A percentile compares a stretch with the other conserved stretches of the same genome.
These are phyloP conservation scores for Eremochloa ophiuroides DNA, from an alignment of 176 grass and related monocot genomes.

Conservation along the genomic window DNA sequence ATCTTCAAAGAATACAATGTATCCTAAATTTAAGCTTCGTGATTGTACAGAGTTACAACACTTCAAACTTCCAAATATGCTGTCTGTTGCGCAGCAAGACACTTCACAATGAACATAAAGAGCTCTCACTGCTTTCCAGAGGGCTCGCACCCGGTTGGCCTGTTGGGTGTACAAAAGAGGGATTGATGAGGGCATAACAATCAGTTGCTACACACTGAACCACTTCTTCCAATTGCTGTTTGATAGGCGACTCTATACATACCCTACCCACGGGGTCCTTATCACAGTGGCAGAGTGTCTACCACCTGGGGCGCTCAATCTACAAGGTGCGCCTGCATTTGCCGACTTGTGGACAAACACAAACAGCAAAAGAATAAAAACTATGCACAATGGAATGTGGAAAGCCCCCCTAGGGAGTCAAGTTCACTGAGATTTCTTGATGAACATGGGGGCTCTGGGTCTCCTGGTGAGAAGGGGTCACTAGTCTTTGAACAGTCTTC, in stretches of 20 bases:
- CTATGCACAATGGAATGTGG: slow-evolving; percentile 17
- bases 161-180: slow-evolving; percentile 15
- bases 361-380: slow-evolving; percentile 28
- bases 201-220: slow-evolving; percentile 1
- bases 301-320: slow-evolving; percentile 47
- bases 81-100: not conserved
- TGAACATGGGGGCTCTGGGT: slow-evolving; percentile 56
- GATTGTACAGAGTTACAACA: not conserved
- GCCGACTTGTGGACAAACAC: slow-evolving; percentile 14
- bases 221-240: slow-evolving; percentile 29
- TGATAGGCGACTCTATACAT: slow-evolving; percentile 42
- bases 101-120: not conserved
- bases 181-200: not conserved
- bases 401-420: slow-evolving; percentile 47
- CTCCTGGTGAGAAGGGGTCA: slow-evolving; percentile 59
- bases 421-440: slow-evolving; percentile 92
- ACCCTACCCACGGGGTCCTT: slow-evolving; percentile 28
- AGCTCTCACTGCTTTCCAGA: slow-evolving; percentile 65
- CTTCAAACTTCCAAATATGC: not conserved
- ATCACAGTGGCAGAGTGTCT: slow-evolving; percentile 25
- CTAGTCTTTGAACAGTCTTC: slow-evolving; percentile 77
- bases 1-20: not conserved
- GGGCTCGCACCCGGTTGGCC: slow-evolving; percentile 29
- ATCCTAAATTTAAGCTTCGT: not conserved
- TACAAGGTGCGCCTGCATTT: slow-evolving; percentile 48